These are phyloP conservation scores for Fusarium beomiforme DNA, from an alignment of 2,329 filamentous ascomycete species.

Conservation along the genomic window DNA sequence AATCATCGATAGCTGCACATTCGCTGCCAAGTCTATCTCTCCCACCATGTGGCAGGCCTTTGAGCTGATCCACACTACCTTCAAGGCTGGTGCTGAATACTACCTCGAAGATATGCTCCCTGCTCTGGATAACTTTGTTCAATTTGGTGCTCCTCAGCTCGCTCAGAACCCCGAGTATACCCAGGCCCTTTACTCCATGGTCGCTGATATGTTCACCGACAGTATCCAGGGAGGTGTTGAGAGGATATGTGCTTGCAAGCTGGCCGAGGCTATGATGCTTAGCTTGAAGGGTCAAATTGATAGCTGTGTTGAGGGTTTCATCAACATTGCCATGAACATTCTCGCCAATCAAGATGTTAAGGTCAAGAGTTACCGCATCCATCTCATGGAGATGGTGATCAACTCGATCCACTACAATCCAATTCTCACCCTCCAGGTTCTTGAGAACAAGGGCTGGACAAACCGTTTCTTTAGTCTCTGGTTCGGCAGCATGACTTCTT, in stretches of 20 bases:
- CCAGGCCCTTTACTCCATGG: constrained; percentile 90
- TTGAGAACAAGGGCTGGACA: constrained; percentile 94
- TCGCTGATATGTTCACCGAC: constrained; percentile 92
- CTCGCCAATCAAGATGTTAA: constrained; percentile 80
- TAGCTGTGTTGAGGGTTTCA: constrained; percentile 87
- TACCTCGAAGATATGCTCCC: constrained; percentile 99
- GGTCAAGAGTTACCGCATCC: constrained; percentile 93
- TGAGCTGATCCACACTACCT: constrained; percentile 94
- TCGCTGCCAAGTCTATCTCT: constrained; percentile 94
- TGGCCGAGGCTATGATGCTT: constrained; percentile 96
- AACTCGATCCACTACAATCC: constrained; percentile 99
- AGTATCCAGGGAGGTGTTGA: constrained; percentile 94
- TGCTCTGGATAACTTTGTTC: constrained; percentile 96
- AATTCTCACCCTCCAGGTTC: constrained; percentile 80
- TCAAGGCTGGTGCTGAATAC: constrained; percentile 95
- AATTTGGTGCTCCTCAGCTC: constrained; percentile 85
- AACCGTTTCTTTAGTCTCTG: constrained; percentile 99
- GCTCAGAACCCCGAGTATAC: constrained; percentile 87
- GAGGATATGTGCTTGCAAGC: constrained; percentile 95
- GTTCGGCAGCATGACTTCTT: constrained; percentile 96
- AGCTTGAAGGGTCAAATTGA: constrained; percentile 91
- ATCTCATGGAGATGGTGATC: constrained; percentile 99
- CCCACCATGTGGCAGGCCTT: constrained; percentile 99
- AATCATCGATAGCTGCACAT: constrained; percentile 99
- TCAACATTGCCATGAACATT: constrained; percentile 87